Evolutionary conservation across 805 yeast species (phyloP), one percentile per base, ranked within the genome.

Genomic region (Cyberlindnera americana): DNA sequence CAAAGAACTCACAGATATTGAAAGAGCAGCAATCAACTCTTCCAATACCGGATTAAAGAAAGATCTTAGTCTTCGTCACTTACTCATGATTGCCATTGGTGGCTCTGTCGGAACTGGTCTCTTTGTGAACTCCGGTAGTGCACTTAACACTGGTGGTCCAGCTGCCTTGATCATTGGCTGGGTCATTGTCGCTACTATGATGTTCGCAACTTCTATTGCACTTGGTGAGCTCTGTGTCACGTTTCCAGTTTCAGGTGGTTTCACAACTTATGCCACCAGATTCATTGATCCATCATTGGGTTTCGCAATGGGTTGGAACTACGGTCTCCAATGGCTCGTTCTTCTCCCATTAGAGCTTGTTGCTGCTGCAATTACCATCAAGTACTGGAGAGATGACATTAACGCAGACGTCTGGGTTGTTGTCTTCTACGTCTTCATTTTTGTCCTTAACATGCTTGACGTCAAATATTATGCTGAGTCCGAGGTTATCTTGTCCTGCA

Each of bases 11-110:
- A 62, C 65, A 5, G 73, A 68, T 29, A 40, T 66, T 11, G 71
- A 69, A 41, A 60, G 57, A 27, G 70, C 69, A 19, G 57, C 57
- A 5, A 24, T 48, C 23, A 66, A 66, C 47, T 52, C 69, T 3
- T 59, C 63, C 23, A 64, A 70, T 9, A 62, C 74, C 6, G 24
- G 61, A 50, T 41, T 65, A 68, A 53, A 54, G 32, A 49, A 52
- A 35, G 45, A 49, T 16, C 43, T 54, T n/a, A 36, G 47, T 1
- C 41, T 68, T 7, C 70, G 90, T 55, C 91, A 85, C 58, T 62
- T 85, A 49, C 79, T 81, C 44, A 80, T 83, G 87, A 85, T 85
- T 63, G 81, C 87, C 27, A 70, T 81, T 39, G 88, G 85, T 46
- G 85, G 86, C 51, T 72, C 81, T 44, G 78, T 81, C 47, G 87